A percentile compares a stretch with the other conserved stretches of the same genome.
Conservation (phyloP, 495 filamentous ascomycete genomes). For the Amorphotheca resinae region DNA sequence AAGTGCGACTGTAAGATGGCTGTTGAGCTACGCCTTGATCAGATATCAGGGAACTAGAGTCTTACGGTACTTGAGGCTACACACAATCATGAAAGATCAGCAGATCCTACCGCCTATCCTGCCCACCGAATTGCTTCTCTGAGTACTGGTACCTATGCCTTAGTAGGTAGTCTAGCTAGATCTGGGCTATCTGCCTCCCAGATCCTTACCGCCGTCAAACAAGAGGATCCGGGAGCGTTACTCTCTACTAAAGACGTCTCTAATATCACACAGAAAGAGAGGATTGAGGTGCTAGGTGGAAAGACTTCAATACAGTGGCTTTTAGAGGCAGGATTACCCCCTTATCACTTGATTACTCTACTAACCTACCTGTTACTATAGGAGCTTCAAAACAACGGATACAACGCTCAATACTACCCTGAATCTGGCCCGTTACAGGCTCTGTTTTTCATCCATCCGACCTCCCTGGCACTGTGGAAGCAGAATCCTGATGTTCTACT, state of each 20-base stretch:
- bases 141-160: not conserved
- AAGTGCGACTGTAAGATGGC: constrained; percentile 2
- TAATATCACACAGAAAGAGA: not conserved
- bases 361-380: not conserved
- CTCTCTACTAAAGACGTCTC: not conserved
- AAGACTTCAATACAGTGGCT: not conserved
- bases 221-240: too few relatives aligned
- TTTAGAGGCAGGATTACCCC: not conserved
- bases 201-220: not conserved
- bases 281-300: not conserved
- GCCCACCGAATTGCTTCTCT: not conserved
- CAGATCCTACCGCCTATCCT: not conserved
- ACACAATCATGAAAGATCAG: not conserved
- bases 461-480: not conserved
- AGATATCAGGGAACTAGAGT: not conserved
- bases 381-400: not conserved
- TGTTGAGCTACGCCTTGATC: not conserved
- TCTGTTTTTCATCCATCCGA: not conserved
- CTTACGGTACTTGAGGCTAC: not conserved
- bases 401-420: not conserved
- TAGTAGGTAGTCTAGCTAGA: not conserved
- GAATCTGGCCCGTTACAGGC: not conserved
- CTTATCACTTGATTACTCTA: not conserved
- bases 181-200: not conserved
- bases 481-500: constrained; percentile 10